Percentiles rank a stretch among this genome's conserved stretches.
phyloP scores from a whole-genome alignment of 192 early-diverging fungal genomes.

The Mortierella hygrophila region DNA sequence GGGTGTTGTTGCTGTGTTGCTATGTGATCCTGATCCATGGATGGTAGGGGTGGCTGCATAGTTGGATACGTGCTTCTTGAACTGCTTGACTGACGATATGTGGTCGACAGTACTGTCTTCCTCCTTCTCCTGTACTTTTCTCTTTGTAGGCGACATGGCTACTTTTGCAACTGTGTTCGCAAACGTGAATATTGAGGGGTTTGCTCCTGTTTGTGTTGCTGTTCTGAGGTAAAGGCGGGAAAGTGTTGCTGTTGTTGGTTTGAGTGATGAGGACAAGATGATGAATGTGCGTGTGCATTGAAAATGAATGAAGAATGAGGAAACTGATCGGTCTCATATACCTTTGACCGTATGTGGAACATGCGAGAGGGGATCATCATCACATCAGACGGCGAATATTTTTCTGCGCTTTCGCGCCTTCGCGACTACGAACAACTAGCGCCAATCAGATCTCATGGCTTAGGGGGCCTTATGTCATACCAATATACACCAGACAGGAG shows the following conservation, averaged over 20 bases:
- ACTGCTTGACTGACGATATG: neutral
- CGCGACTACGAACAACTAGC: neutral
- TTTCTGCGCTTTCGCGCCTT: neutral
- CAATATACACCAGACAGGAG: no score
- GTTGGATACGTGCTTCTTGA: constrained; percentile 1
- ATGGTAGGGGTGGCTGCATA: neutral
- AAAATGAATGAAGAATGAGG: neutral
- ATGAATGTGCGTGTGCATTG: neutral
- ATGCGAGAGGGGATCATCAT: neutral
- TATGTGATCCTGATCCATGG: neutral
- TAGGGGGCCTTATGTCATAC: no score
- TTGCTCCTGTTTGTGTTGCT: neutral
- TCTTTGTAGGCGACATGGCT: neutral
- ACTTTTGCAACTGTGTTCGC: neutral
- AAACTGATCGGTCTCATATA: neutral
- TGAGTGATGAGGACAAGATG: neutral
- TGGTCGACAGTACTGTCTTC: neutral
- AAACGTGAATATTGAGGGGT: neutral
- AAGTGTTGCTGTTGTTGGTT: neutral
- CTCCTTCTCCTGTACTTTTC: neutral
- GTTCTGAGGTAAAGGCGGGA: neutral
- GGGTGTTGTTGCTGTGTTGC: neutral
- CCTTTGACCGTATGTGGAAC: neutral
- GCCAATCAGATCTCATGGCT: neutral
- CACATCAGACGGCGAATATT: neutral